Evolutionary conservation across 441 rosid species (phyloP), one percentile per base, ranked within the genome.

Genomic region (Corymbia calophylla): DNA sequence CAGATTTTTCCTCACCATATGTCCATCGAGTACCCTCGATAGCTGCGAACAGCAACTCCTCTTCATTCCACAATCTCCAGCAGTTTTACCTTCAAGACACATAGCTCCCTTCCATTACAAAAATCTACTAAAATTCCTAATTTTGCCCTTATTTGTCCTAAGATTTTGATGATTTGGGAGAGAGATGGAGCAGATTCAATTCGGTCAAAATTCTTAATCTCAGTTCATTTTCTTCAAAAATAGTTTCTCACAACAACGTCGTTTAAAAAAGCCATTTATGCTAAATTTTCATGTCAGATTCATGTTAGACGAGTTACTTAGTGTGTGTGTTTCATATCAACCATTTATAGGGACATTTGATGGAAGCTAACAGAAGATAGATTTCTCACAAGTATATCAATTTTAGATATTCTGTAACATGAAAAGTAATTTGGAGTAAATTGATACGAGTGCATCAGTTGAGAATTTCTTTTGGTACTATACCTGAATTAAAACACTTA

Each of bases 401-500:
- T 31, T 66, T 66, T 44, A 9, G 39, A 66, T 66, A n/a, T 5
- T 66, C 31, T 15, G 3, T 4, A 66, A 66, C 6, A 16, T 6
- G 0, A 66, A 66, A 66, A 66, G 9, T 66, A 66, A 5, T 66
- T 2, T 66, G 6, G 18, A 32, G 6, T 31, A 66, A 16, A 66
- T 31, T 31, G 44, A 31, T 4, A 31, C 1, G 1, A 3, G 0
- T 16, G 10, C 8, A 66, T 2, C 2, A 17, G 0, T 66, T 31
- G 16, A 6, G 12, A 21, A 66, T 15, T 66, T 66, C 77, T 66
- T 9, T 11, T 16, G 23, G 2, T 31, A 66, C 21, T 31, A 16
- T 66, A 4, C 3, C 12, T 66, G 31, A 15, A n/a, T 0, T 15
- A 64, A n/a, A n/a, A 2, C n/a, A 64, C 19, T n/a, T n/a, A 0